Evolutionary conservation across 2,329 filamentous ascomycete species (phyloP).

Genomic region (Apiospora pterosperma): DNA sequence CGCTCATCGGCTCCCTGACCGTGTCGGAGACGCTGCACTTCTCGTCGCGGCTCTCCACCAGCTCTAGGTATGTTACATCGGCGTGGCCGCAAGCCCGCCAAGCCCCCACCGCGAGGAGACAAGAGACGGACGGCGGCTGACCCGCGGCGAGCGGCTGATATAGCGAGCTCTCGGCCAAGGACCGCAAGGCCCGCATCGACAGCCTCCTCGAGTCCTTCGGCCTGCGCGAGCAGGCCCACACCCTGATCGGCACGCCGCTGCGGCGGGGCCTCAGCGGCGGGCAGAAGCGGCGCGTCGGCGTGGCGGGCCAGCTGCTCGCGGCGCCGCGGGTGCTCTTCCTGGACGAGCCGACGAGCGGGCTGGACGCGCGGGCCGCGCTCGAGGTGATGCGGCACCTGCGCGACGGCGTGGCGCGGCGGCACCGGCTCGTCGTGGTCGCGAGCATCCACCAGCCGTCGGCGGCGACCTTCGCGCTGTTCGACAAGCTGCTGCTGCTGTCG

Average conservation of each 20-base stretch:
- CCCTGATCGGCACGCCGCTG: constrained; percentile 77
- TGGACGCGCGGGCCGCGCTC: constrained; percentile 73
- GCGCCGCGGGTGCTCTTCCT: constrained; percentile 77
- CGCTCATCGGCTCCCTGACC: constrained; percentile 75
- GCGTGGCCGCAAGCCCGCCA: too few species aligned
- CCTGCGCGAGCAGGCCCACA: constrained; percentile 63
- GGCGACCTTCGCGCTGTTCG: constrained; percentile 74
- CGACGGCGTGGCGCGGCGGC: constrained; percentile 55
- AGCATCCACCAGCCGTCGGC: constrained; percentile 86
- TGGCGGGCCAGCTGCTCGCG: constrained; percentile 79
- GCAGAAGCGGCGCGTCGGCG: constrained; percentile 76
- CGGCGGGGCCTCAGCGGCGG: constrained; percentile 81
- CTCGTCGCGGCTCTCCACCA: constrained; percentile 63
- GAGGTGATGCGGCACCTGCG: constrained; percentile 75
- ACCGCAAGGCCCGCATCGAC: constrained; percentile 61
- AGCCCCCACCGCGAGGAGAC: too few species aligned
- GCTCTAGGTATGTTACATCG: constrained; percentile 39
- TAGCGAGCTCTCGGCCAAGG: constrained; percentile 40
- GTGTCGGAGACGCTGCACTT: constrained; percentile 78
- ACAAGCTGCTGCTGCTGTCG: constrained; percentile 73
- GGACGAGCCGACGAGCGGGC: constrained; percentile 79
- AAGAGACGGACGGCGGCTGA: not conserved
- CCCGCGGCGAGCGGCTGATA: not conserved
- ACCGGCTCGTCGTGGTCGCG: constrained; percentile 73
- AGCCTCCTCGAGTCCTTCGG: constrained; percentile 70